These are phyloP conservation scores for Diaporthe citriasiana DNA, from an alignment of 2,329 filamentous ascomycete genomes.

Conservation along the genomic window DNA sequence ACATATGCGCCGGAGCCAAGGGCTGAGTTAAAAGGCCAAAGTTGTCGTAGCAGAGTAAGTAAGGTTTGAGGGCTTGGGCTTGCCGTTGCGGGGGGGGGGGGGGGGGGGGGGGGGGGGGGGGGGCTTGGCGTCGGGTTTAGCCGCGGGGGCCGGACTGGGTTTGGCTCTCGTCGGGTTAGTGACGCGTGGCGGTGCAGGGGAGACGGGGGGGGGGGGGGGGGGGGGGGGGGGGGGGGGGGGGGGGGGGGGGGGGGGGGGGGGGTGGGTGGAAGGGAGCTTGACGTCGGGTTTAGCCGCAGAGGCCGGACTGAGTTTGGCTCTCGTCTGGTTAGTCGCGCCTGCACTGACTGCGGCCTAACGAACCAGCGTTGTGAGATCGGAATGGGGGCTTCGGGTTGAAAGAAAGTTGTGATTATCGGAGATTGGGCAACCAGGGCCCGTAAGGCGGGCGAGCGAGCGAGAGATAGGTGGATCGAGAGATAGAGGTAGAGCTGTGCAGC, in stretches of 20 bases:
- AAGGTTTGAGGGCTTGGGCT: slow-evolving; percentile 30
- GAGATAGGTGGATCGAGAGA: background rate
- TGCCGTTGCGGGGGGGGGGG: slow-evolving; percentile 15
- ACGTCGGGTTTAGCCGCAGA: slow-evolving; percentile 39
- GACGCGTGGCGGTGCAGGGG: too few species aligned
- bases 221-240: too few species aligned
- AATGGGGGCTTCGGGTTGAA: slow-evolving; percentile 6
- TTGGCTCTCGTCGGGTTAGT: slow-evolving; percentile 35
- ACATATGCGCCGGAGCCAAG: slow-evolving; percentile 35
- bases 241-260: too few species aligned
- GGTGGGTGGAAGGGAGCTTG: slow-evolving; percentile 34
- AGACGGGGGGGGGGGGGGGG: too few species aligned
- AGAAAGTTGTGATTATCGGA: slow-evolving; percentile 10
- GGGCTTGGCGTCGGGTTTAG: slow-evolving; percentile 37
- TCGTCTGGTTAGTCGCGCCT: slow-evolving; percentile 36
- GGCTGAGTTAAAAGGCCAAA: slow-evolving; percentile 22
- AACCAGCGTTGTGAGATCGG: slow-evolving; percentile 31
- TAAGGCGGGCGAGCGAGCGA: background rate
- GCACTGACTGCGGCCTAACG: slow-evolving; percentile 32
- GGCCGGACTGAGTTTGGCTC: slow-evolving; percentile 35
- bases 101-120: slow-evolving; percentile 12
- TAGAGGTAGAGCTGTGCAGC: background rate
- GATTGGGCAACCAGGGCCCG: slow-evolving; percentile 1
- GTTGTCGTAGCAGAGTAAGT: slow-evolving; percentile 17
- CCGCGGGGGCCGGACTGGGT: slow-evolving; percentile 37